Evolutionary conservation across 2,329 filamentous ascomycete species (phyloP).

Genomic region (Fusarium sp.): DNA sequence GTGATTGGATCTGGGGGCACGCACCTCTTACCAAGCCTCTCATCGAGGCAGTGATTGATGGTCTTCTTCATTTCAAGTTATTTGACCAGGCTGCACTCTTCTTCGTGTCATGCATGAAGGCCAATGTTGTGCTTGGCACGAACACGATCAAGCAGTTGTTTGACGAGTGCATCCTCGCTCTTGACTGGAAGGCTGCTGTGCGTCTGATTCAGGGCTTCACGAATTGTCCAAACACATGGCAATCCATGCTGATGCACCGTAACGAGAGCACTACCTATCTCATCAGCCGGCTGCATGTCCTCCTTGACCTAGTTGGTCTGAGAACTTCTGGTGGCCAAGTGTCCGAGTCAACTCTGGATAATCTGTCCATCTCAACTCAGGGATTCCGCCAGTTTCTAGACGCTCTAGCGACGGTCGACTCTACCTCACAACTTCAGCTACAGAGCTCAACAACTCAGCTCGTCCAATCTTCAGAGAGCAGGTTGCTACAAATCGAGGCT

Average conservation of each 20-base stretch:
- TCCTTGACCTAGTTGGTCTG: slow-evolving; percentile 54
- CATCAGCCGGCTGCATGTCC: slow-evolving; percentile 47
- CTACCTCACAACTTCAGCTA: slow-evolving; percentile 13
- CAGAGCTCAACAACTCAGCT: not conserved
- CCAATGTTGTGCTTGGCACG: slow-evolving; percentile 49
- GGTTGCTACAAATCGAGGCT: slow-evolving; percentile 50
- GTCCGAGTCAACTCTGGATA: slow-evolving; percentile 33
- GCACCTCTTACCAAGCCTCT: slow-evolving; percentile 53
- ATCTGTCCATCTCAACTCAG: slow-evolving; percentile 42
- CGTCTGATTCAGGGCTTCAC: slow-evolving; percentile 47
- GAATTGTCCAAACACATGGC: slow-evolving; percentile 42
- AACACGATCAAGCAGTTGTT: slow-evolving; percentile 53
- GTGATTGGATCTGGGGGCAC: slow-evolving; percentile 55
- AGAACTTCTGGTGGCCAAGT: slow-evolving; percentile 1
- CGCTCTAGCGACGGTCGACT: slow-evolving; percentile 29
- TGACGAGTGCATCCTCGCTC: slow-evolving; percentile 54
- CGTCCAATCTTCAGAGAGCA: slow-evolving; percentile 34
- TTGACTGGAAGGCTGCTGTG: slow-evolving; percentile 56
- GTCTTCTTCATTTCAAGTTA: slow-evolving; percentile 61
- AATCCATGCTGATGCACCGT: slow-evolving; percentile 38
- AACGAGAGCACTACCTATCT: slow-evolving; percentile 43
- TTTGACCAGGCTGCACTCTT: slow-evolving; percentile 58
- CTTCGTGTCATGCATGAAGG: slow-evolving; percentile 54
- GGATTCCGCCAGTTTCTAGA: slow-evolving; percentile 41
- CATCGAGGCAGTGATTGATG: slow-evolving; percentile 60